Conservation (phyloP, 768 basidiomycete species). For the Tricholoma sp. region DNA sequence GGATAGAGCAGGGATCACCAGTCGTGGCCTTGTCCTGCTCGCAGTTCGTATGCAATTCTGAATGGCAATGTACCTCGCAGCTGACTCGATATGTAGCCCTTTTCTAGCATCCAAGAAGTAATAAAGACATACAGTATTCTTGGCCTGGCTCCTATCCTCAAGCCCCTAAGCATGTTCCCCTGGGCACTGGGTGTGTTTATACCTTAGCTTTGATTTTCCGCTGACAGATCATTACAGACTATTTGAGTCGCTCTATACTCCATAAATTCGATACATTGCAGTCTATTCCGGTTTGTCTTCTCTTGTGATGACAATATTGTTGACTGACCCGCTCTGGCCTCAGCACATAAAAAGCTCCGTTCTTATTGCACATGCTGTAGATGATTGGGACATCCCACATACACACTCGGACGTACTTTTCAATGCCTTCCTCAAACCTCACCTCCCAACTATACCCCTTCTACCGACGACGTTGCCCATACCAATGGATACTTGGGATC, state of each 20-base stretch:
- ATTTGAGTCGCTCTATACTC: constrained; percentile 34
- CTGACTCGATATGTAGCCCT: constrained; percentile 48
- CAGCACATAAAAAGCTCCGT: constrained; percentile 67
- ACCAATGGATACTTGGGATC: constrained; percentile 37
- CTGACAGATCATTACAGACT: constrained; percentile 15
- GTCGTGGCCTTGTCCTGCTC: constrained; percentile 46
- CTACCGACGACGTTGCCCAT: constrained; percentile 22
- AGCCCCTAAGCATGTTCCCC: constrained; percentile 66
- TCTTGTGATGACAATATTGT: not conserved
- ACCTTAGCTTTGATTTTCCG: not conserved
- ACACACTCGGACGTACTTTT: constrained; percentile 73
- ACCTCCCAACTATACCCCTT: constrained; percentile 42
- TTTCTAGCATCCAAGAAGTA: constrained; percentile 56
- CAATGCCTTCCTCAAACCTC: constrained; percentile 60
- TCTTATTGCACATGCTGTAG: constrained; percentile 70
- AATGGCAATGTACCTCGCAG: constrained; percentile 29
- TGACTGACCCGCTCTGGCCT: not conserved
- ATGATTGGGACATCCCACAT: constrained; percentile 78
- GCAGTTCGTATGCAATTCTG: constrained; percentile 26
- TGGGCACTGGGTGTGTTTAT: constrained; percentile 49
- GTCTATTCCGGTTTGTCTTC: constrained; percentile 49
- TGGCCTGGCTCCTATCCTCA: constrained; percentile 65
- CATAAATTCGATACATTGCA: constrained; percentile 60
- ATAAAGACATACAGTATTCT: constrained; percentile 67
- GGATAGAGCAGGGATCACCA: constrained; percentile 34